phyloP scores from a whole-genome alignment of 2,329 filamentous ascomycete species.

The Ophiocordyceps camponoti-leonardi region DNA sequence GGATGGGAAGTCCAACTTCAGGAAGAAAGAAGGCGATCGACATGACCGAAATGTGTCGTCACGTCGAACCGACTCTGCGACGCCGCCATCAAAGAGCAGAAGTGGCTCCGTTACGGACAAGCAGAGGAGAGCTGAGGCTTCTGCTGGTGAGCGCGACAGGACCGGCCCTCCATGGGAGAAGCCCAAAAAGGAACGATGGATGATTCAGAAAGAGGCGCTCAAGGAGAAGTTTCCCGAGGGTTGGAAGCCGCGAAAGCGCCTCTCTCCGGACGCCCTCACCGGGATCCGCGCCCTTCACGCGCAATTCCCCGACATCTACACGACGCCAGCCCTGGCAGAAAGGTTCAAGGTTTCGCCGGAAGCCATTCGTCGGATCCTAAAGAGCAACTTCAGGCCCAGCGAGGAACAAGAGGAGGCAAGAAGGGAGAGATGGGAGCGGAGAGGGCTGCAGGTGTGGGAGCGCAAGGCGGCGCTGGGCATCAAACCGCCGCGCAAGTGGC shows the following conservation, averaged over 20 bases:
- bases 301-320: conserved; percentile 62
- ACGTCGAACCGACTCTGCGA: not conserved
- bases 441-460: conserved; percentile 42
- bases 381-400: conserved; percentile 53
- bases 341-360: conserved; percentile 81
- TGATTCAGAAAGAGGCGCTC: conserved; percentile 25
- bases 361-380: conserved; percentile 72
- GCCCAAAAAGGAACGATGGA: not conserved
- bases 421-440: conserved; percentile 42
- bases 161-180: not conserved
- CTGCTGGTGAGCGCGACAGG: not conserved
- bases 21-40: not conserved
- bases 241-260: conserved; percentile 69
- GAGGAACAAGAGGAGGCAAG: conserved; percentile 40
- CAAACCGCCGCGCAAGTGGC: conserved; percentile 45
- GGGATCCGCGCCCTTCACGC: conserved; percentile 71
- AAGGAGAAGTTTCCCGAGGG: conserved; percentile 63
- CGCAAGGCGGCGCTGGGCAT: conserved; percentile 40
- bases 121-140: not conserved
- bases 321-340: conserved; percentile 52
- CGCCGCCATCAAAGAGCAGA: not conserved
- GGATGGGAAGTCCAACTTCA: not conserved
- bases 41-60: not conserved
- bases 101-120: not conserved
- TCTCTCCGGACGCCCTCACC: conserved; percentile 84